Conservation (phyloP, 1,284 basidiomycete species). For the Exobasidium rhododendri region DNA sequence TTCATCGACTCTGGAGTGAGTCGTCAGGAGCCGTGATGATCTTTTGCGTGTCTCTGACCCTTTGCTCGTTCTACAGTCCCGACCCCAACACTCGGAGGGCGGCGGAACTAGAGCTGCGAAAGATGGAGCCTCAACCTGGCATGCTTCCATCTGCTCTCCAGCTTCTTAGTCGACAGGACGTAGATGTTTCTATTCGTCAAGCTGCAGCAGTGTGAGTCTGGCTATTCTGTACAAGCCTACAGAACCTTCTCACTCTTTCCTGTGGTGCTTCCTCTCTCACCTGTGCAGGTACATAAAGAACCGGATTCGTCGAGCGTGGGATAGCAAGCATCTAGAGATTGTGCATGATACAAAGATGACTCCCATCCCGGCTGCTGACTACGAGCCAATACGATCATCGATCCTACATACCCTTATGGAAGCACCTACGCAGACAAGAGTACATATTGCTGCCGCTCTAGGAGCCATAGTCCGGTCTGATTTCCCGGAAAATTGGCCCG, state of each 20-base stretch:
- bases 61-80: constrained; percentile 9
- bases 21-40: background rate
- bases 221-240: constrained; percentile 30
- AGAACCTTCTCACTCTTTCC: too few species aligned
- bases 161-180: constrained; percentile 34
- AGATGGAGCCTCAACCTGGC: constrained; percentile 46
- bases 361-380: constrained; percentile 35
- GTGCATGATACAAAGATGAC: background rate
- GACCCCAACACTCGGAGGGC: constrained; percentile 47
- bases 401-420: constrained; percentile 41
- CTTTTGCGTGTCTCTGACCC: background rate
- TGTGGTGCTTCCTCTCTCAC: too few species aligned
- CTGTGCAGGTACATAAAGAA: constrained; percentile 51
- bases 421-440: constrained; percentile 28
- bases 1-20: constrained; percentile 2
- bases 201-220: constrained; percentile 43
- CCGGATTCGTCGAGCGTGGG: constrained; percentile 46
- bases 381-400: constrained; percentile 29
- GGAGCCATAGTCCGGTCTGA: constrained; percentile 42
- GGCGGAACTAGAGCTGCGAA: constrained; percentile 51
- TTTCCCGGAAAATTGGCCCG: constrained; percentile 48
- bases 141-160: constrained; percentile 50
- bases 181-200: constrained; percentile 42
- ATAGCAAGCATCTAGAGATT: constrained; percentile 15
- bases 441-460: constrained; percentile 42